phyloP scores from a whole-genome alignment of 202 grass and related monocot species.

The Zoysia matrella region DNA sequence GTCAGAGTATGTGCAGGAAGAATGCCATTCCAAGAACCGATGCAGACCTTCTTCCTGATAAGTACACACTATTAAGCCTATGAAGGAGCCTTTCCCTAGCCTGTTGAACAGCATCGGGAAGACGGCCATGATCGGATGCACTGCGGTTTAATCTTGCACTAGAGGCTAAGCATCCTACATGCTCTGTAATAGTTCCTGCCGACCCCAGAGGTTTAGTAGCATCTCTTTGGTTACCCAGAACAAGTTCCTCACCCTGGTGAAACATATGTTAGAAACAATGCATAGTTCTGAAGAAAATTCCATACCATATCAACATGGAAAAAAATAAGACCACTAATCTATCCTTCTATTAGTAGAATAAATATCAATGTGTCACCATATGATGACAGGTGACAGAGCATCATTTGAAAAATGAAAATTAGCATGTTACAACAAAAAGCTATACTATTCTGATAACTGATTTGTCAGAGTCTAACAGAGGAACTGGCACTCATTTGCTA shows the following conservation, averaged over 20 bases:
- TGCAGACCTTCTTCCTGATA: conserved; percentile 54
- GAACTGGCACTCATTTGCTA: background rate
- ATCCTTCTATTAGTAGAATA: background rate
- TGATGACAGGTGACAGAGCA: background rate
- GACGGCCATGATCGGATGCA: conserved; percentile 53
- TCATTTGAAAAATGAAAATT: background rate
- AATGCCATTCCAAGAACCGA: background rate
- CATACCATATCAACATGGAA: background rate
- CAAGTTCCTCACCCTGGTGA: conserved; percentile 35
- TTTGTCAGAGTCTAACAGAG: conserved; percentile 4
- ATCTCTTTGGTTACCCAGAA: conserved; percentile 43
- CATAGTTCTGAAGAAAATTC: background rate
- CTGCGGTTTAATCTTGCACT: conserved; percentile 37
- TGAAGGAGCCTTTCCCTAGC: conserved; percentile 79
- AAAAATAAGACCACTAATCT: background rate
- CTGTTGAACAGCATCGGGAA: conserved; percentile 68
- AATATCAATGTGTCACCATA: background rate
- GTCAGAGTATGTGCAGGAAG: background rate
- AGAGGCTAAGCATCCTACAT: background rate
- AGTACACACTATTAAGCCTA: conserved; percentile 61
- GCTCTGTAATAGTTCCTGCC: conserved; percentile 30
- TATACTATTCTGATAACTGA: background rate
- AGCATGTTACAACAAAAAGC: background rate
- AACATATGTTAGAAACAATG: conserved; percentile 12
- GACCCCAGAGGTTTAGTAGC: conserved; percentile 1